Evolutionary conservation across 2,329 filamentous ascomycete genomes (phyloP).

Genomic region (Hypoxylon sp.): DNA sequence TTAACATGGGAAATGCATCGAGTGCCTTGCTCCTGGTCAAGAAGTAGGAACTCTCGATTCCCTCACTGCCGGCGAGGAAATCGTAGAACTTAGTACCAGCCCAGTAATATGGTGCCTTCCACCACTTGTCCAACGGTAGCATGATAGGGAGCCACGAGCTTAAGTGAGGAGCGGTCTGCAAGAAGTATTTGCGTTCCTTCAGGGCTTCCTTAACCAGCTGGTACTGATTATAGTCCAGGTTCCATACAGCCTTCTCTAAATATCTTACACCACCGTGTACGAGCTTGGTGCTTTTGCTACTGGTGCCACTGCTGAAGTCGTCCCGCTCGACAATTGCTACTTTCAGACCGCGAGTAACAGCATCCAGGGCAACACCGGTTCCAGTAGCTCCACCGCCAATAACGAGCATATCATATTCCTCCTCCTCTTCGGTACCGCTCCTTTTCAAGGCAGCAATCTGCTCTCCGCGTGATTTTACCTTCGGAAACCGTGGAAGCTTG

Average conservation of each 20-base stretch:
- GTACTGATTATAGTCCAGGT: conserved; percentile 80
- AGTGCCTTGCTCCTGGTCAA: conserved; percentile 87
- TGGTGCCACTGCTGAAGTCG: conserved; percentile 80
- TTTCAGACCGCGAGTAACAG: conserved; percentile 77
- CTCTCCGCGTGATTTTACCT: conserved; percentile 71
- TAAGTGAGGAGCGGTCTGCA: conserved; percentile 80
- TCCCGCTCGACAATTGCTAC: conserved; percentile 80
- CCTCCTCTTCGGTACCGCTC: conserved; percentile 58
- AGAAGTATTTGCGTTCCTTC: conserved; percentile 80
- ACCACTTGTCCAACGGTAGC: conserved; percentile 81
- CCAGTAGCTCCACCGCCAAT: conserved; percentile 81
- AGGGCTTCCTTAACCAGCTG: conserved; percentile 78
- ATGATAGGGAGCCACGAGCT: conserved; percentile 82
- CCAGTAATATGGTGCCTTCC: conserved; percentile 84
- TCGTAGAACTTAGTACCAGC: conserved; percentile 86
- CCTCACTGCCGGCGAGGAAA: conserved; percentile 85
- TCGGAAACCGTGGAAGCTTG: conserved; percentile 75
- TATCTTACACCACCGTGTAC: conserved; percentile 83
- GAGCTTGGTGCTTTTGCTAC: conserved; percentile 81
- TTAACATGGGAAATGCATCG: conserved; percentile 90
- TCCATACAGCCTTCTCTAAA: conserved; percentile 81
- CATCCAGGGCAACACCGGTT: conserved; percentile 78
- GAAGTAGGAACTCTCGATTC: conserved; percentile 91
- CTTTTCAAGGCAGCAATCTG: conserved; percentile 73
- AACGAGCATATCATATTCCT: conserved; percentile 76